phyloP scores from a whole-genome alignment of 2,329 filamentous ascomycete genomes.

The Grosmannia penicillata region DNA sequence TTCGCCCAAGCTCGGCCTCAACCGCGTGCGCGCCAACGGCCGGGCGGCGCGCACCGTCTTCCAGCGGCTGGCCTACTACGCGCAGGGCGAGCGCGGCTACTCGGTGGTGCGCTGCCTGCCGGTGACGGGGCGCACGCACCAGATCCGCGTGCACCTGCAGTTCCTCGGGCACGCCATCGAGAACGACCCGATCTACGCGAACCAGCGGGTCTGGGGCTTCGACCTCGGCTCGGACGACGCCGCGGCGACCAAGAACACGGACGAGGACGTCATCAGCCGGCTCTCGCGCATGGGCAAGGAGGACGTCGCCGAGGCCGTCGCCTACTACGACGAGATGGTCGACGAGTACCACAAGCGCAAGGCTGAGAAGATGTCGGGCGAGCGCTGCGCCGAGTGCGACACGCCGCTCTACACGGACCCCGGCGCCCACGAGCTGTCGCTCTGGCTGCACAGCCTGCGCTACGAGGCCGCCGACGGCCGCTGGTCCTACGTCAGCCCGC shows the following conservation, averaged over 20 bases:
- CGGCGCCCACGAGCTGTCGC: constrained; percentile 72
- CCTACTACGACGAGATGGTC: constrained; percentile 89
- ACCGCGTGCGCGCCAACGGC: constrained; percentile 84
- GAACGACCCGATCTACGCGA: constrained; percentile 96
- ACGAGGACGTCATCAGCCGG: constrained; percentile 79
- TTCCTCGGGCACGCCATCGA: constrained; percentile 89
- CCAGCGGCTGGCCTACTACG: constrained; percentile 79
- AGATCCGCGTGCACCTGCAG: constrained; percentile 87
- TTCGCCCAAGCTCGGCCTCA: constrained; percentile 86
- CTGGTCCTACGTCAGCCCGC: constrained; percentile 76
- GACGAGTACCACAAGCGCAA: constrained; percentile 79
- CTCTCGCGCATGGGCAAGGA: constrained; percentile 87
- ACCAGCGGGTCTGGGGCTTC: constrained; percentile 78
- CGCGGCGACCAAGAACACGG: constrained; percentile 55
- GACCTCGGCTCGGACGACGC: constrained; percentile 54
- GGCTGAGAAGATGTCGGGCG: constrained; percentile 84
- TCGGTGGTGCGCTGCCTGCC: constrained; percentile 91
- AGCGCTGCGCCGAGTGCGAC: constrained; percentile 65
- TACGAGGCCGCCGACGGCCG: constrained; percentile 72
- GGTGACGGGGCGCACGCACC: constrained; percentile 86
- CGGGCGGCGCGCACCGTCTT: constrained; percentile 87
- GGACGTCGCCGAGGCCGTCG: constrained; percentile 77
- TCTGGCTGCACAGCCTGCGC: constrained; percentile 84
- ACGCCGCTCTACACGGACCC: constrained; percentile 91
- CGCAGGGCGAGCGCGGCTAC: constrained; percentile 44